Evolutionary conservation across 2,329 filamentous ascomycete genomes (phyloP).

Genomic region (Colletotrichum agaves): DNA sequence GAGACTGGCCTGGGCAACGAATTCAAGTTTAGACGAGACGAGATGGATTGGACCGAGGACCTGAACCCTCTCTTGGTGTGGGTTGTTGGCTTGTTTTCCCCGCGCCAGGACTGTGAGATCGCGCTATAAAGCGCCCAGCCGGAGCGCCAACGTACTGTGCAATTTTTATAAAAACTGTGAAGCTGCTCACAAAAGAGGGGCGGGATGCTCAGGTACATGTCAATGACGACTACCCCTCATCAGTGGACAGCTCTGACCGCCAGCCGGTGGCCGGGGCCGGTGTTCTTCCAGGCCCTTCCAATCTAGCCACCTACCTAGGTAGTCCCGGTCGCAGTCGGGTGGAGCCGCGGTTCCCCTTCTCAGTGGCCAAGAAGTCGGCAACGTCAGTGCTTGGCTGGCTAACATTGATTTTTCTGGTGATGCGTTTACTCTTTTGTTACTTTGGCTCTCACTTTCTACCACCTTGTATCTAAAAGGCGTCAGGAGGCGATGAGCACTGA

Average conservation of each 20-base stretch:
- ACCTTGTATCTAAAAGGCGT: constrained; percentile 37
- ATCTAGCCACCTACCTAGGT: constrained; percentile 4
- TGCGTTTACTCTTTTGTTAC: constrained; percentile 29
- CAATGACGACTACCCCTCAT: neutral
- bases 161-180: no score
- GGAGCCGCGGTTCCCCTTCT: constrained; percentile 1
- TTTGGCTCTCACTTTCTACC: constrained; percentile 21
- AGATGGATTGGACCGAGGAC: neutral
- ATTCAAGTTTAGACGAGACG: neutral
- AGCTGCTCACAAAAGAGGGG: no score
- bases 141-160: neutral
- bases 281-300: constrained; percentile 33
- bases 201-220: no score
- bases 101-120: constrained; percentile 20
- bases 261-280: constrained; percentile 17
- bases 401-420: constrained; percentile 30
- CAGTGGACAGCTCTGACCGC: neutral
- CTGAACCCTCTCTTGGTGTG: constrained; percentile 5
- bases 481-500: constrained; percentile 32
- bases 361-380: constrained; percentile 29
- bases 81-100: constrained; percentile 25
- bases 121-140: neutral
- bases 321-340: neutral
- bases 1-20: constrained; percentile 4
- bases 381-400: constrained; percentile 31